Evolutionary conservation across 2,329 filamentous ascomycete species (phyloP).

Genomic region (Aspergillus calidoustus): DNA sequence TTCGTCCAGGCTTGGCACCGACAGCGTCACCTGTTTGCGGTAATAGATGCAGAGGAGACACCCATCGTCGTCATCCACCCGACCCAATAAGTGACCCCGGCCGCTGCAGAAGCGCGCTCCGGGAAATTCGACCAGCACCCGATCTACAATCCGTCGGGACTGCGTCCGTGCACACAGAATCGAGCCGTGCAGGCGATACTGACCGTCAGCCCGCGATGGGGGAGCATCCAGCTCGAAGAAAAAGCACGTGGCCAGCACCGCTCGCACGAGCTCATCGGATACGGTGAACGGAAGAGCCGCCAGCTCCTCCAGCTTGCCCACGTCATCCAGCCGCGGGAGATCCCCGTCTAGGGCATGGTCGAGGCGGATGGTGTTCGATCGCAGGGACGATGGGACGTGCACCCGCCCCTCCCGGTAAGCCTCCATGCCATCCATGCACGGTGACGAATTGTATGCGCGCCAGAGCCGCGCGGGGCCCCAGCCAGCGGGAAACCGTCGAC

Average conservation of each 20-base stretch:
- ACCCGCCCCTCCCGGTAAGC: not conserved
- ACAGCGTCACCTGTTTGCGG: too few relatives aligned
- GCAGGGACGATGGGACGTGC: not conserved
- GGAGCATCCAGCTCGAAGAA: constrained; percentile 28
- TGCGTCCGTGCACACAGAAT: not conserved
- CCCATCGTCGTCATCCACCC: constrained; percentile 18
- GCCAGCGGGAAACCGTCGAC: not conserved
- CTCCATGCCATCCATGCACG: not conserved
- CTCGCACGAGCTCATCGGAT: constrained; percentile 21
- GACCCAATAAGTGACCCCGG: constrained; percentile 9
- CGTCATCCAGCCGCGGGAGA: constrained; percentile 16
- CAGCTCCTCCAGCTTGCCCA: constrained; percentile 16
- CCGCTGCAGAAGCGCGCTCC: not conserved
- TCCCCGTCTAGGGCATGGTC: constrained; percentile 14
- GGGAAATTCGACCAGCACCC: not conserved
- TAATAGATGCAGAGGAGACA: constrained; percentile 26
- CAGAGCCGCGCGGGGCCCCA: too few relatives aligned
- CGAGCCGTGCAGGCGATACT: not conserved
- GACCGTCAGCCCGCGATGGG: constrained; percentile 14
- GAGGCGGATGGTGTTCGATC: constrained; percentile 15
- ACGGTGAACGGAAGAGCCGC: constrained; percentile 15
- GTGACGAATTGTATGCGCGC: not conserved
- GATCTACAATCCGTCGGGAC: not conserved
- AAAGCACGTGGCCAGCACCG: constrained; percentile 22
- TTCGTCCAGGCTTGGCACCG: constrained; percentile 21